These are phyloP conservation scores for Hypoxylon sp. DNA, from an alignment of 2,329 filamentous ascomycete species.

Conservation along the genomic window DNA sequence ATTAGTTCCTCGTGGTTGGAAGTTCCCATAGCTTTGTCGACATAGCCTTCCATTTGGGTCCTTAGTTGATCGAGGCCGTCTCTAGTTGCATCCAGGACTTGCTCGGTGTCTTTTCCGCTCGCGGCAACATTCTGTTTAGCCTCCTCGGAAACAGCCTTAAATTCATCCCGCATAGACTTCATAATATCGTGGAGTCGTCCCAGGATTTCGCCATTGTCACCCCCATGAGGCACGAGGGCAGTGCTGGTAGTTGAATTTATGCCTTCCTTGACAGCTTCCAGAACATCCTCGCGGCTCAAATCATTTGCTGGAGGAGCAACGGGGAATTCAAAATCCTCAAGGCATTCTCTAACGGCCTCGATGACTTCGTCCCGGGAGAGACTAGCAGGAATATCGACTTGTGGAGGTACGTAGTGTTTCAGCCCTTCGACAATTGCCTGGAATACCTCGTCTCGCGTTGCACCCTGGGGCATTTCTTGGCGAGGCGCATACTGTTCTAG, in stretches of 20 bases:
- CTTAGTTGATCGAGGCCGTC: constrained; percentile 84
- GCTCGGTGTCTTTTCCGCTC: constrained; percentile 86
- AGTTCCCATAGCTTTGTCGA: constrained; percentile 78
- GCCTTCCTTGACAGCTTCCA: constrained; percentile 74
- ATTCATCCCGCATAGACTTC: constrained; percentile 71
- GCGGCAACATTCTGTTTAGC: constrained; percentile 84
- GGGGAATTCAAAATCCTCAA: constrained; percentile 87
- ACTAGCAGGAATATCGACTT: constrained; percentile 75
- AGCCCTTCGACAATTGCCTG: constrained; percentile 88
- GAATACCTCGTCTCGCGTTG: constrained; percentile 87
- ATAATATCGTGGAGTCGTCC: constrained; percentile 76
- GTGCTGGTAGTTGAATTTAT: constrained; percentile 60
- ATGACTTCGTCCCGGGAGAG: constrained; percentile 88
- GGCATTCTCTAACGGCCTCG: constrained; percentile 84
- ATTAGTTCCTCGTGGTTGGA: constrained; percentile 84
- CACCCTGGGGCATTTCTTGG: constrained; percentile 68
- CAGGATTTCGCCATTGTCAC: constrained; percentile 66
- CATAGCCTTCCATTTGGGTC: constrained; percentile 83
- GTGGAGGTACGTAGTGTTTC: constrained; percentile 82
- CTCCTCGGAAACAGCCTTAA: constrained; percentile 72
- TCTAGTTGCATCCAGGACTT: constrained; percentile 88
- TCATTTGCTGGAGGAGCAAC: constrained; percentile 69
- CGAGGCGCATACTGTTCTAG: constrained; percentile 79
- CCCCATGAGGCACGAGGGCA: constrained; percentile 59
- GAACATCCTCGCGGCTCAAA: constrained; percentile 73